A percentile compares a stretch with the other conserved stretches of the same genome.
phyloP scores from a whole-genome alignment of 2,329 filamentous ascomycete genomes.

The Diplodia mutila region DNA sequence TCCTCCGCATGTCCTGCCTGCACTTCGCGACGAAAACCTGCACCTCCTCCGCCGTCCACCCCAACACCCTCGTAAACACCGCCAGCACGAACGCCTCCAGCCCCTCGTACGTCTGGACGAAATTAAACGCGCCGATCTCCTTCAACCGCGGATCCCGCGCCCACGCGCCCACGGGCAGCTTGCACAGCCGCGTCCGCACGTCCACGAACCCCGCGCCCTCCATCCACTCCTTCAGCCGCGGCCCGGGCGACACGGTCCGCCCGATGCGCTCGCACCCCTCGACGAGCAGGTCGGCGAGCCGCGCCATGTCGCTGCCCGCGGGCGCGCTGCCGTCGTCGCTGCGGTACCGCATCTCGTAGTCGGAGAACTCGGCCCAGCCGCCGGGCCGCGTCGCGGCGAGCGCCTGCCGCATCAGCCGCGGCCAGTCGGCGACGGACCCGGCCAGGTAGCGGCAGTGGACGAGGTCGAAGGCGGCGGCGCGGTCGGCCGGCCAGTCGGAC shows the following conservation, averaged over 20 bases:
- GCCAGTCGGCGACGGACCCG: slow-evolving; percentile 38
- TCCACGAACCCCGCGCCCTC: slow-evolving; percentile 49
- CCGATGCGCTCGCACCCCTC: slow-evolving; percentile 31
- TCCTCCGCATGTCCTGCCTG: slow-evolving; percentile 32
- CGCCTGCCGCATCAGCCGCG: slow-evolving; percentile 30
- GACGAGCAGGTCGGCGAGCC: slow-evolving; percentile 4
- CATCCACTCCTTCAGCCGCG: slow-evolving; percentile 45
- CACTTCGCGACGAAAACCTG: slow-evolving; percentile 41
- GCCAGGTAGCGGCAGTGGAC: slow-evolving; percentile 36
- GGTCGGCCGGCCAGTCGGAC: slow-evolving; percentile 36
- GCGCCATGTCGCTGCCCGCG: slow-evolving; percentile 13
- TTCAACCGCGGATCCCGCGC: slow-evolving; percentile 29
- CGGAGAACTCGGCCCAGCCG: slow-evolving; percentile 31
- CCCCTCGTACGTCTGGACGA: slow-evolving; percentile 46
- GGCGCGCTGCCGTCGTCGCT: slow-evolving; percentile 30
- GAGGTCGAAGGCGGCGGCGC: slow-evolving; percentile 32
- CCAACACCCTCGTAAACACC: slow-evolving; percentile 46
- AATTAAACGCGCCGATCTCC: slow-evolving; percentile 33
- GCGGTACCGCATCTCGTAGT: slow-evolving; percentile 31
- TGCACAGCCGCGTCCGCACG: slow-evolving; percentile 33
- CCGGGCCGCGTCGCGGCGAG: slow-evolving; percentile 31
- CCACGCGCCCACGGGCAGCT: slow-evolving; percentile 31
- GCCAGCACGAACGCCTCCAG: slow-evolving; percentile 49
- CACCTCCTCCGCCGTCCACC: slow-evolving; percentile 49
- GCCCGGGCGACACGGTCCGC: slow-evolving; percentile 45